Conservation (phyloP, 1,139 yeast genomes). For the Debaryomyces singareniensis region DNA sequence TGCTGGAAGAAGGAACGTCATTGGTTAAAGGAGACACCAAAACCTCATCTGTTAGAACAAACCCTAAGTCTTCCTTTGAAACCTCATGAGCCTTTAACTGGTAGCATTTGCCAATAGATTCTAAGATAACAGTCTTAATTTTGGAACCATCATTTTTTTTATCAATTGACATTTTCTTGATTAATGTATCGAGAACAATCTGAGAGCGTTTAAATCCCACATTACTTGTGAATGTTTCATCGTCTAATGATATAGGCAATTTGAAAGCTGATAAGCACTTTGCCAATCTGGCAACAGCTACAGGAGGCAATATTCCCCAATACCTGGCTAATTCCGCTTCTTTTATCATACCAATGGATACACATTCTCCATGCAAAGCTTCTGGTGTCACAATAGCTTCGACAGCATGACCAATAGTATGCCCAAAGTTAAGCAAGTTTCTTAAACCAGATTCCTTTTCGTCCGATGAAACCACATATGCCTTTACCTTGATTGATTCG, state of each 20-base stretch:
- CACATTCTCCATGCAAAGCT: conserved; percentile 97
- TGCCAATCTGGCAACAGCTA: conserved; percentile 85
- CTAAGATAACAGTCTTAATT: conserved; percentile 80
- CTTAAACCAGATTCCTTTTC: conserved; percentile 95
- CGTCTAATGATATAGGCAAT: conserved; percentile 74
- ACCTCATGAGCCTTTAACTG: conserved; percentile 86
- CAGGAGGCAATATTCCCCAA: conserved; percentile 82
- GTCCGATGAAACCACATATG: conserved; percentile 88
- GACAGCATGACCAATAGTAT: conserved; percentile 95
- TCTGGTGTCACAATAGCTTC: conserved; percentile 96
- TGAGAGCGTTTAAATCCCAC: conserved; percentile 56
- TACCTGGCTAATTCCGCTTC: conserved; percentile 94
- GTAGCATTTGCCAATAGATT: conserved; percentile 80
- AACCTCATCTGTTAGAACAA: conserved; percentile 80
- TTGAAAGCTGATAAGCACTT: conserved; percentile 83
- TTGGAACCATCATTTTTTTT: conserved; percentile 92
- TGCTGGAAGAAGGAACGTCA: conserved; percentile 36
- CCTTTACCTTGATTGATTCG: conserved; percentile 86
- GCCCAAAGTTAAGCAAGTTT: conserved; percentile 91
- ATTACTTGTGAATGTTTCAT: conserved; percentile 56
- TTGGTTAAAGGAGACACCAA: conserved; percentile 51
- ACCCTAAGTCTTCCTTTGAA: conserved; percentile 70
- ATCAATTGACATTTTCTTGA: conserved; percentile 89
- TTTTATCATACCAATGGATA: conserved; percentile 85
- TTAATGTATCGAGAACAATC: conserved; percentile 65